Conservation (phyloP, 169 alveolate species). For the Blepharisma undulans region DNA sequence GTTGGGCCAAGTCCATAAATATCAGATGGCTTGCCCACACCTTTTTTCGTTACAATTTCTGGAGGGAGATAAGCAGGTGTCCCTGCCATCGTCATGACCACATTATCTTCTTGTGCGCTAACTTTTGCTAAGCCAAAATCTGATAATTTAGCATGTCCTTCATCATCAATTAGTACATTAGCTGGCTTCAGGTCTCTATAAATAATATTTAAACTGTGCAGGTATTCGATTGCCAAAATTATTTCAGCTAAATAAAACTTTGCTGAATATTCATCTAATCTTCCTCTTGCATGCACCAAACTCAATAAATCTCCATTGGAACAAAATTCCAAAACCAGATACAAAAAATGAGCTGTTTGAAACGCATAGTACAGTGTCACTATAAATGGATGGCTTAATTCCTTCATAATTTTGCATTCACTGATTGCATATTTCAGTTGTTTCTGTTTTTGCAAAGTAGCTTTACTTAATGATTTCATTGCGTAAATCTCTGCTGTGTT, state of each 20-base stretch:
- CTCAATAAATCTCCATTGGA: conserved; percentile 53
- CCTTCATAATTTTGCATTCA: conserved; percentile 66
- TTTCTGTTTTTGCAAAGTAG: conserved; percentile 55
- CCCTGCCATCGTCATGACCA: conserved; percentile 70
- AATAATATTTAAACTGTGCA: conserved; percentile 73
- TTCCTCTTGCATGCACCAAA: background rate
- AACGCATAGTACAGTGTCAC: conserved; percentile 71
- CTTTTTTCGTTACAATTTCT: conserved; percentile 64
- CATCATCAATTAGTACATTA: conserved; percentile 74
- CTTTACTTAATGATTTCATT: conserved; percentile 72
- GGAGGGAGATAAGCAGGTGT: conserved; percentile 83
- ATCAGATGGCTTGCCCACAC: conserved; percentile 73
- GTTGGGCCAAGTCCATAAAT: conserved; percentile 79
- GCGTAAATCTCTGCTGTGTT: conserved; percentile 62
- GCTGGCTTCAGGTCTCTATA: conserved; percentile 84
- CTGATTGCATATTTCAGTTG: conserved; percentile 46
- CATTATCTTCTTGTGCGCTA: conserved; percentile 51
- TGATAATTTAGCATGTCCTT: conserved; percentile 77
- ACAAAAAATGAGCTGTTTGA: conserved; percentile 52
- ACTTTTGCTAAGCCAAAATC: conserved; percentile 84
- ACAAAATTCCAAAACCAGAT: conserved; percentile 70
- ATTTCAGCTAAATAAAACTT: conserved; percentile 74
- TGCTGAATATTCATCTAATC: conserved; percentile 74
- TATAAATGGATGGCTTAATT: conserved; percentile 67
- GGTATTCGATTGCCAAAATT: conserved; percentile 73